These are phyloP conservation scores for Schizosaccharomyces lindneri DNA, from an alignment of 805 yeast species.

Conservation along the genomic window DNA sequence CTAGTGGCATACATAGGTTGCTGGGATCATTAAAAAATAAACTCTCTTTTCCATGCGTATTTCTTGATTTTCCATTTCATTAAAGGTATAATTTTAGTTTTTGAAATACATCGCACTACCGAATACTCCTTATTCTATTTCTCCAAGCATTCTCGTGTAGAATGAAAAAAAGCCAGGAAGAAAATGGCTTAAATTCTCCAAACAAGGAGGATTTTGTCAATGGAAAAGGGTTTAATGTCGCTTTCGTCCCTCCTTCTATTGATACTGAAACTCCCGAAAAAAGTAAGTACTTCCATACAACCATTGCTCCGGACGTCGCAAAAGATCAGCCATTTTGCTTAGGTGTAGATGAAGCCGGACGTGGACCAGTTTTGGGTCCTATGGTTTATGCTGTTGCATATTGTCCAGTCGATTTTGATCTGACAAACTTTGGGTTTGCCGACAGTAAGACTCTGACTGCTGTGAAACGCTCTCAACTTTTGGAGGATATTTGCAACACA, in stretches of 20 bases:
- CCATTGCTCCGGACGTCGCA: constrained; percentile 5
- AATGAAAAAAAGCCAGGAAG: not conserved
- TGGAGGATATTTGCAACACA: constrained; percentile 28
- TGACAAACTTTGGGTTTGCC: constrained; percentile 55
- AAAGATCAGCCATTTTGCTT: constrained; percentile 18
- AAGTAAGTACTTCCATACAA: constrained; percentile 6
- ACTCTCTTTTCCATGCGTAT: too few species aligned
- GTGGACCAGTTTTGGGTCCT: constrained; percentile 89
- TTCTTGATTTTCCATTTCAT: too few species aligned
- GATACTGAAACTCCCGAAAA: not conserved
- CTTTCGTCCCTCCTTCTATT: constrained; percentile 6
- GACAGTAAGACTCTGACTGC: constrained; percentile 79
- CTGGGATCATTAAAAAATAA: too few species aligned
- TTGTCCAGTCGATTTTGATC: constrained; percentile 30
- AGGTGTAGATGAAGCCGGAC: constrained; percentile 96
- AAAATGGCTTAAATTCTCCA: not conserved
- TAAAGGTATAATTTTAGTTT: too few species aligned
- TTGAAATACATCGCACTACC: too few species aligned
- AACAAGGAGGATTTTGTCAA: not conserved
- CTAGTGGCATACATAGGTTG: too few species aligned
- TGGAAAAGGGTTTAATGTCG: not conserved
- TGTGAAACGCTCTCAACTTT: constrained; percentile 34
- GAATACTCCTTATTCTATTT: too few species aligned
- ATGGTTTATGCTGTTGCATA: constrained; percentile 90
- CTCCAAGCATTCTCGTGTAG: too few species aligned